Evolutionary conservation across 495 filamentous ascomycete genomes (phyloP), one percentile per base, ranked within the genome.

Genomic region (Annulohypoxylon nitens): DNA sequence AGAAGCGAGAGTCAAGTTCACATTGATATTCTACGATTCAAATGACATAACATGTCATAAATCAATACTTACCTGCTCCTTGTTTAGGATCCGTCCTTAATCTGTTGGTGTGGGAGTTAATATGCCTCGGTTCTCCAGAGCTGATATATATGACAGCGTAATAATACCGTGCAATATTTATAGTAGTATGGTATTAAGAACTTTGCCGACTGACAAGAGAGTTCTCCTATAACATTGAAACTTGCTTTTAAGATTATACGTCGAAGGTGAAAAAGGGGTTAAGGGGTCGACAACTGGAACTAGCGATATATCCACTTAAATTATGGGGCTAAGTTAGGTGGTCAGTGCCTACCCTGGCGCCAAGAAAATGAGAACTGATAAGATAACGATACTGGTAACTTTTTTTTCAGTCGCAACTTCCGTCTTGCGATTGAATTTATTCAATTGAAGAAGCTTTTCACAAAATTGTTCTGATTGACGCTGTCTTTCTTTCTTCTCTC

Each of bases 361-460:
- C 48, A 25, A 51, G 48, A n/a, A 54, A 54, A 4, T 8, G 30
- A 26, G 0, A 4, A 14, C 18, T 34, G 51, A 66, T 57, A 66
- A 66, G 63, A 54, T 55, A 55, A 64, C 47, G 34, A 10, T 59
- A 25, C 23, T 26, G 23, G 51, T 5, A 57, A 66, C 63, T 66
- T 66, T 66, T 58, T 58, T 66, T 57, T 37, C 12, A 34, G 16
- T 14, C 33, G 48, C 30, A 41, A 20, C 47, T 64, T 64, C 47
- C 48, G 9, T 26, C 7, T 53, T 30, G 48, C 48, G 48, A 53
- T 12, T 53, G 20, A 23, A 4, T 26, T 53, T 53, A 30, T 30
- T 30, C 25, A 53, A 11, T 30, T 30, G 25, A 26, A 26, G 6
- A 25, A 53, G 7, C 12, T 53, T 25, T 0, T 25, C 2, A n/a